Conservation (phyloP, 768 basidiomycete genomes). For the Phlegmacium glaucopus region DNA sequence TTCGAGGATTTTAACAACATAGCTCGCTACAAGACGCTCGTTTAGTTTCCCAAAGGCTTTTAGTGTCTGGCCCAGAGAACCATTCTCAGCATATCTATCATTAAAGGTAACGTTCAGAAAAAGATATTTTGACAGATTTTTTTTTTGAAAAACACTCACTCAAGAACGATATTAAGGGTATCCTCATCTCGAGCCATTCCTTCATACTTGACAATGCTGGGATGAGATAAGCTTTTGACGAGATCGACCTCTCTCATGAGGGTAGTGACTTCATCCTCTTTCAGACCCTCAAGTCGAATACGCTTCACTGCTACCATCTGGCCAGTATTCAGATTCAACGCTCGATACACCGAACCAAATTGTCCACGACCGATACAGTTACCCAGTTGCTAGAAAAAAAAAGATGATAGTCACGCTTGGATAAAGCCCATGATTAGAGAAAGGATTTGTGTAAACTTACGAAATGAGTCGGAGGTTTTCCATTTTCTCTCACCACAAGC, state of each 20-base stretch:
- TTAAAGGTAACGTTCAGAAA: conserved; percentile 2
- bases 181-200: conserved; percentile 90
- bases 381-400: conserved; percentile 77
- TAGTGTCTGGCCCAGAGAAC: conserved; percentile 88
- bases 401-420: conserved; percentile 7
- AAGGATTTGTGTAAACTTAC: conserved; percentile 49
- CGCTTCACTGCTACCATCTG: conserved; percentile 99
- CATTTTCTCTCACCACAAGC: conserved; percentile 76
- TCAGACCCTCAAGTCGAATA: conserved; percentile 84
- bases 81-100: conserved; percentile 90
- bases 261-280: conserved; percentile 86
- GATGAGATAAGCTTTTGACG: conserved; percentile 86
- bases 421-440: conserved; percentile 2
- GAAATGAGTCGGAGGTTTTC: conserved; percentile 75
- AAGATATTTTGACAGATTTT: conserved; percentile 7
- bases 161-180: conserved; percentile 88
- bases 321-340: conserved; percentile 89
- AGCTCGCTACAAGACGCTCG: conserved; percentile 86
- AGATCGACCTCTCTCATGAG: conserved; percentile 95
- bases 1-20: conserved; percentile 95
- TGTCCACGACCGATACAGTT: conserved; percentile 97
- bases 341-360: conserved; percentile 94
- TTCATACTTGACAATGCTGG: conserved; percentile 96
- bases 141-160: conserved; percentile 63
- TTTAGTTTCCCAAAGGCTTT: conserved; percentile 94